Conservation (phyloP, 2,329 filamentous ascomycete species). For the Colletotrichum horii region DNA sequence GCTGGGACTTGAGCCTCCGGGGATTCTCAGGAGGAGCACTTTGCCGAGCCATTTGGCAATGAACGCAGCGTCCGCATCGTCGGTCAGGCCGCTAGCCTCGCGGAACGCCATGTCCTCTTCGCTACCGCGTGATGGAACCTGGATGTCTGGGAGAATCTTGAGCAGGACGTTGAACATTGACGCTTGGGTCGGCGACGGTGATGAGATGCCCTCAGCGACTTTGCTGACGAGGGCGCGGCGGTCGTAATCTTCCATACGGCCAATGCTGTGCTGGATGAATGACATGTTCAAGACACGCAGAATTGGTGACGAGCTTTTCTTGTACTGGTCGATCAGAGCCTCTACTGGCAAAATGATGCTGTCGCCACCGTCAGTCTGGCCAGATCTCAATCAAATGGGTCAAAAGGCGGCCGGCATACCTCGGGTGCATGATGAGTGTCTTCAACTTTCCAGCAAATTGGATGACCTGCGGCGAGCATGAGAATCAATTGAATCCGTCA, state of each 20-base stretch:
- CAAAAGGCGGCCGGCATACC: neutral
- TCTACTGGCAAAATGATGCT: slow-evolving; percentile 82
- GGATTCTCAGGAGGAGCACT: slow-evolving; percentile 67
- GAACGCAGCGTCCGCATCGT: slow-evolving; percentile 73
- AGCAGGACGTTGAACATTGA: slow-evolving; percentile 85
- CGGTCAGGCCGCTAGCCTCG: slow-evolving; percentile 67
- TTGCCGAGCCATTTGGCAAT: slow-evolving; percentile 79
- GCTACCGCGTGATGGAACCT: slow-evolving; percentile 77
- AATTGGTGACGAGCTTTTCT: slow-evolving; percentile 71
- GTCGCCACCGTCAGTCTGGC: slow-evolving; percentile 15
- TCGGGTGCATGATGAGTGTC: slow-evolving; percentile 6
- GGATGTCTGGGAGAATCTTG: slow-evolving; percentile 73
- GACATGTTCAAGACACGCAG: slow-evolving; percentile 88
- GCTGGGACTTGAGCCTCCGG: slow-evolving; percentile 28
- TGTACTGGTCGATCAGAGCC: slow-evolving; percentile 89
- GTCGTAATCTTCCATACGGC: slow-evolving; percentile 58
- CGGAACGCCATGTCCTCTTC: slow-evolving; percentile 78
- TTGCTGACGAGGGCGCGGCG: slow-evolving; percentile 76
- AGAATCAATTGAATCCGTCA: neutral
- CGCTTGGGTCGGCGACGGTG: slow-evolving; percentile 42
- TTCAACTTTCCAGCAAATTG: slow-evolving; percentile 13
- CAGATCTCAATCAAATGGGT: neutral
- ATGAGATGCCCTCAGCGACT: slow-evolving; percentile 69
- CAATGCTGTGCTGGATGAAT: slow-evolving; percentile 83
- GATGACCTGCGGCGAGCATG: slow-evolving; percentile 7